Evolutionary conservation across 139 green algal species (phyloP), one percentile per base, ranked within the genome.

Genomic region (Coelastrella sp.): DNA sequence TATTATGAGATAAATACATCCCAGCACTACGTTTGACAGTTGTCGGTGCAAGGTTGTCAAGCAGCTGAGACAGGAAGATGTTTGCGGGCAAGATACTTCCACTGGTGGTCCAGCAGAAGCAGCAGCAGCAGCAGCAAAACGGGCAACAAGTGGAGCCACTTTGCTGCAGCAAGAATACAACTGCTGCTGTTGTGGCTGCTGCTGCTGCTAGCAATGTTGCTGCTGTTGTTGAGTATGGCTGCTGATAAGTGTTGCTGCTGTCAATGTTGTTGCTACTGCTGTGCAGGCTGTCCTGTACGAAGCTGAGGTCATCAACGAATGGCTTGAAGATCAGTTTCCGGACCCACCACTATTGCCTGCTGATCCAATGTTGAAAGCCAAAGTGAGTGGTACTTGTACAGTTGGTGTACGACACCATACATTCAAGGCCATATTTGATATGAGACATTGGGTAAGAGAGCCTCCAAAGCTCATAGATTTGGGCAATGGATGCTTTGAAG

Each of bases 221-320:
- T 5, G 7, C 65, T 23, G 59, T 4, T 54, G 16, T 47, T 47
- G 32, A 47, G 32, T 47, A 47, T 47, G 0, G 32, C 32, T 47
- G 74, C 22, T 80, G 7, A 14, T 11, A 13, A n/a, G n/a, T 11
- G 16, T 3, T 19, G 7, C 22, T 61, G 32, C n/a, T 80, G 2
- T 65, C 22, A 58, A 58, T 80, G 23, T 16, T 78, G 74, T 8
- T 78, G 82, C 8, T 3, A 47, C 8, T 83, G 47, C 47, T 64
- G 77, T n/a, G 19, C 17, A 78, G 5, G 8, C 54, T 11, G 59
- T 92, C 20, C 65, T 80, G 47, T 89, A 74, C 47, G 91, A 93
- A 47, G 88, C 86, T 5, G 91, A 93, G 82, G 91, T 93, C 2
- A 93, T 93, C 58, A 74, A 90, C 64, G 87, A 93, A 65, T 90